Base-by-base conservation (phyloP, 208 protist species). In the Trypanosoma cruzi region DNA sequence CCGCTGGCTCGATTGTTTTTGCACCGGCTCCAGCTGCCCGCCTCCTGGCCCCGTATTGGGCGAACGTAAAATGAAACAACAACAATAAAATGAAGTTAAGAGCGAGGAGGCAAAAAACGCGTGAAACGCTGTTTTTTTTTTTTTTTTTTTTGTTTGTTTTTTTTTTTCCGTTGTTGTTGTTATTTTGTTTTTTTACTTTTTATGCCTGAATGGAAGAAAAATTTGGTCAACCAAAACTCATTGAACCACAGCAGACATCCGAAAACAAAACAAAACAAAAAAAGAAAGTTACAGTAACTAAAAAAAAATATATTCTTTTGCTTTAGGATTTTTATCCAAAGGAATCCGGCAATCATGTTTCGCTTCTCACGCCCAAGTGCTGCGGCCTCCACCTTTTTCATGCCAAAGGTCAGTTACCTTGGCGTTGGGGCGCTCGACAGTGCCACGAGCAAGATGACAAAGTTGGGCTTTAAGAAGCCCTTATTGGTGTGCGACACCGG, bases 401-500 rank as follows among this genome's bases (percentile, higher is more conserved):
- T 84, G 28, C 83, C 83, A 22, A 76, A 49, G 37, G 65, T 88
- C 71, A 88, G 77, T 73, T 89, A 86, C 53, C 68, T 86, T 14
- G 80, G 86, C 46, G 57, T 80, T 29, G 83, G 83, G 64, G 83
- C 83, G 8, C 75, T 92, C 49, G 80, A 84, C 62, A 55, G 75
- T 40, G 82, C 86, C n/a, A 59, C 75, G 24, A 73, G 66, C 50
- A 89, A 89, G 79, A 81, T 92, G 61, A 55, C 69, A 62, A 79
- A 81, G 5, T 40, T 88, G 49, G 71, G 73, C 37, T 88, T 85
- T 75, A 83, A 84, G 61, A 75, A 93, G 55, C 81, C 87, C 10
- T 80, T 94, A 31, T 78, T 92, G 46, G 80, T 90, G 37, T 92
- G 79, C 14, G 84, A 92, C 67, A 82, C 84, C 72, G 85, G 81